phyloP scores from a whole-genome alignment of 768 basidiomycete genomes.

The Boletus fagicola region DNA sequence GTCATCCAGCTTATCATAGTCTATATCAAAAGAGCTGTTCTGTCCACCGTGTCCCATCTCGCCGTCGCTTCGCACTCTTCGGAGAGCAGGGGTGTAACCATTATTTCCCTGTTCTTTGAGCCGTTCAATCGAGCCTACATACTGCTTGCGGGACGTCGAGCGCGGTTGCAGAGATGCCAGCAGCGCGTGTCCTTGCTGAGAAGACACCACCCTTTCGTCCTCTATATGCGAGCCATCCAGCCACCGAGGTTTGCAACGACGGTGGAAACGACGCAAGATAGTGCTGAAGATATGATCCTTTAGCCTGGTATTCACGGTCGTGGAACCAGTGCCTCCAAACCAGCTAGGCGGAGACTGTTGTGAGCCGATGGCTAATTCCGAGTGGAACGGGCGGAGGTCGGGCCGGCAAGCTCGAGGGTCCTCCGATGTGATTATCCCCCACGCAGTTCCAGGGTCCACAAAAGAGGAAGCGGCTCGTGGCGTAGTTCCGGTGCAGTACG shows the following conservation, averaged over 20 bases:
- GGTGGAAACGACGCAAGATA: slow-evolving; percentile 71
- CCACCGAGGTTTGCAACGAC: slow-evolving; percentile 39
- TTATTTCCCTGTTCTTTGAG: slow-evolving; percentile 41
- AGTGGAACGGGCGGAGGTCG: slow-evolving; percentile 40
- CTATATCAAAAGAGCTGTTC: slow-evolving; percentile 44
- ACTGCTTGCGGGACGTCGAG: slow-evolving; percentile 20
- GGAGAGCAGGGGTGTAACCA: slow-evolving; percentile 39
- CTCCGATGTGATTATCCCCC: slow-evolving; percentile 22
- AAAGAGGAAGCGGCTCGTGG: slow-evolving; percentile 28
- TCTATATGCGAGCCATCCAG: slow-evolving; percentile 44
- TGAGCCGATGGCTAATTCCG: slow-evolving; percentile 37
- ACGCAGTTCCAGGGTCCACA: slow-evolving; percentile 23
- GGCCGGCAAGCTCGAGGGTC: slow-evolving; percentile 29
- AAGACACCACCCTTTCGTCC: slow-evolving; percentile 54
- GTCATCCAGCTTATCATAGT: slow-evolving; percentile 31
- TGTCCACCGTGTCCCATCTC: slow-evolving; percentile 37
- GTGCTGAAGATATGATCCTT: slow-evolving; percentile 96
- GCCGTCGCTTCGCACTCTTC: slow-evolving; percentile 67
- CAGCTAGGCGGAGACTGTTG: slow-evolving; percentile 43
- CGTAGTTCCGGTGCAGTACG: slow-evolving; percentile 44
- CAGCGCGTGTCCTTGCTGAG: slow-evolving; percentile 38
- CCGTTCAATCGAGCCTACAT: slow-evolving; percentile 36
- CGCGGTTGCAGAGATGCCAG: slow-evolving; percentile 3
- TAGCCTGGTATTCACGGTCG: slow-evolving; percentile 88
- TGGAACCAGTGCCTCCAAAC: slow-evolving; percentile 91